Evolutionary conservation across 2,329 filamentous ascomycete genomes (phyloP).

Genomic region (Nothophoma quercina): DNA sequence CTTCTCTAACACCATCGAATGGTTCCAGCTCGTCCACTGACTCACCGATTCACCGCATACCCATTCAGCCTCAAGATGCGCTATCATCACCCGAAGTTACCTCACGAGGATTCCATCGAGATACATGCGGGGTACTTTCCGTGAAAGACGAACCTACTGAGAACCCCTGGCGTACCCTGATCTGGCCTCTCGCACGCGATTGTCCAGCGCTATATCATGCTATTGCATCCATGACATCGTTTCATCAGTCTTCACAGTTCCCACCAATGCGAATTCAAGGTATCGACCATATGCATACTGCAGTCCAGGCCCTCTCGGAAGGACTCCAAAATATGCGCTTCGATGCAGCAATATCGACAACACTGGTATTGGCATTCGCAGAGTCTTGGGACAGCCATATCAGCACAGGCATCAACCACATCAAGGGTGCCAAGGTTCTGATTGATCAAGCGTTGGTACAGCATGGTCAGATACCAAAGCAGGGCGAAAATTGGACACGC

Average conservation of each 20-base stretch:
- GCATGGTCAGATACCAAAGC: conserved; percentile 52
- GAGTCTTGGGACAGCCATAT: conserved; percentile 77
- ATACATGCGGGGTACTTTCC: conserved; percentile 74
- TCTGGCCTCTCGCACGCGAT: conserved; percentile 72
- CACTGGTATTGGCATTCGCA: conserved; percentile 71
- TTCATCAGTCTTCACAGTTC: conserved; percentile 68
- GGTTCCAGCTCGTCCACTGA: conserved; percentile 46
- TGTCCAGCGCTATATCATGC: conserved; percentile 73
- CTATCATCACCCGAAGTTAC: conserved; percentile 67
- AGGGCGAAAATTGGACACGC: conserved; percentile 55
- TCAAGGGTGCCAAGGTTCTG: conserved; percentile 71
- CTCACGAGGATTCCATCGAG: conserved; percentile 67
- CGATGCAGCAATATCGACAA: conserved; percentile 74
- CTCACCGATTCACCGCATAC: conserved; percentile 33
- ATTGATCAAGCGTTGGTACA: conserved; percentile 66
- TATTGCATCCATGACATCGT: conserved; percentile 72
- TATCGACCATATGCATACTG: conserved; percentile 73
- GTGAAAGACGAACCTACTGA: conserved; percentile 73
- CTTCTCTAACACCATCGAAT: conserved; percentile 47
- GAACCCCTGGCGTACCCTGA: conserved; percentile 74
- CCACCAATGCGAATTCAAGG: conserved; percentile 67
- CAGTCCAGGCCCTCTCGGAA: conserved; percentile 65
- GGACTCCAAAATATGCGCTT: conserved; percentile 69
- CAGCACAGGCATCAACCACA: conserved; percentile 72
- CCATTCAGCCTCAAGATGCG: conserved; percentile 58